Base-by-base conservation (phyloP, 2,329 filamentous ascomycete species). In the Shiraia sp. region DNA sequence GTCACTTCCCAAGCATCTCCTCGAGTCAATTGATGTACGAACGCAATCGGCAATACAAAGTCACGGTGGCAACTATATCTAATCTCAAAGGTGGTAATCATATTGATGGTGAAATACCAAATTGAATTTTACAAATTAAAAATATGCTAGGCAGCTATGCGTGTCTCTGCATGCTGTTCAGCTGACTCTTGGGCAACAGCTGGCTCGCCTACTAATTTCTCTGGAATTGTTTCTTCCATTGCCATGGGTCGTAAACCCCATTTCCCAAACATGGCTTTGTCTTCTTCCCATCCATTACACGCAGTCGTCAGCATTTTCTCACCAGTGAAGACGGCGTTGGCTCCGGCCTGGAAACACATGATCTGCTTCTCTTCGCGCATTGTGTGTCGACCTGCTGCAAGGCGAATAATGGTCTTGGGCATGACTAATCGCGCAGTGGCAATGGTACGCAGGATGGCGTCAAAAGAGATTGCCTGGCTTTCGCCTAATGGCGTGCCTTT, bases 261-360 rank as follows among this genome's bases (percentile, higher is more conserved):
- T 36, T 82, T 79, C 2, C 84, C 80, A 72, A 96, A 95, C 83
- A 95, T 88, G 29, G 75, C 83, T 49, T 81, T 84, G 61, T 96
- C 90, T 70, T 95, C 88, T 49, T 93, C 89, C 88, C 88, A 96
- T 22, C 89, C 88, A 55, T 89, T 91, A 66, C 89, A 95, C 42
- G 90, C 88, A 0, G 90, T 96, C 4, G 90, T 96, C 71, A 95
- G 69, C 90, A 96, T 95, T 78, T 92, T 95, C 75, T 96, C 90
- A 7, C 90, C 90, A 0, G 90, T 96, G 65, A 96, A 96, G 24
- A 96, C 86, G n/a, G 90, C 90, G 59, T 96, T 96, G 1, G 90
- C 90, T 10, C 90, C 90, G 0, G 90, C 89, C 80, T 88, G 85
- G 73, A 95, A 96, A 70, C 90, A 95, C 53, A 92, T 68, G 10